Conservation (phyloP, 257 asterid genomes). For the Solanum sejunctum region DNA sequence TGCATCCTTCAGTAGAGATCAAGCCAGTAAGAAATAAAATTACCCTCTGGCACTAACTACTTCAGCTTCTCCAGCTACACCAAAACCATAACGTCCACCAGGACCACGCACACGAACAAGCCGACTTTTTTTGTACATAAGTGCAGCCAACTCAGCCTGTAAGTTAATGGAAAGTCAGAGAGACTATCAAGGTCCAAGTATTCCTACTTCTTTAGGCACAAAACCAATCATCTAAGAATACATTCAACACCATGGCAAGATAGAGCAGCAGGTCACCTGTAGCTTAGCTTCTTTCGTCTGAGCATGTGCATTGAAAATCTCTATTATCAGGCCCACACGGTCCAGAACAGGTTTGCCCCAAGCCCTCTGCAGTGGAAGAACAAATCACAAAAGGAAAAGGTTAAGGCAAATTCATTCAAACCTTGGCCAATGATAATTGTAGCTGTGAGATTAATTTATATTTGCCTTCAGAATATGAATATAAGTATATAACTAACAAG, state of each 20-base stretch:
- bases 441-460: background rate
- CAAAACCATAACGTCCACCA: constrained; percentile 76
- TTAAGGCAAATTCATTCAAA: background rate
- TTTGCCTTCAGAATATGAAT: background rate
- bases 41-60: constrained; percentile 99
- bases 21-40: constrained; percentile 13
- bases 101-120: constrained; percentile 88
- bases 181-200: background rate
- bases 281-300: constrained; percentile 95
- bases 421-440: background rate
- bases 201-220: background rate
- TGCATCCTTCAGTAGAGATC: background rate
- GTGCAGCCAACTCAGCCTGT: constrained; percentile 96
- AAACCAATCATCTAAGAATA: background rate
- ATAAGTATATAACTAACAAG: background rate
- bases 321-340: constrained; percentile 86
- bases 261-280: constrained; percentile 40
- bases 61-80: constrained; percentile 74
- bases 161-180: constrained; percentile 1
- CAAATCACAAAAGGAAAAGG: background rate
- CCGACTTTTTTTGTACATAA: constrained; percentile 85
- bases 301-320: constrained; percentile 96
- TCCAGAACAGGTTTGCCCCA: constrained; percentile 94
- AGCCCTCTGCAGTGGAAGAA: constrained; percentile 27
- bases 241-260: background rate